Conservation (phyloP, 2,329 filamentous ascomycete species). For the Diaporthe citrichinensis region DNA sequence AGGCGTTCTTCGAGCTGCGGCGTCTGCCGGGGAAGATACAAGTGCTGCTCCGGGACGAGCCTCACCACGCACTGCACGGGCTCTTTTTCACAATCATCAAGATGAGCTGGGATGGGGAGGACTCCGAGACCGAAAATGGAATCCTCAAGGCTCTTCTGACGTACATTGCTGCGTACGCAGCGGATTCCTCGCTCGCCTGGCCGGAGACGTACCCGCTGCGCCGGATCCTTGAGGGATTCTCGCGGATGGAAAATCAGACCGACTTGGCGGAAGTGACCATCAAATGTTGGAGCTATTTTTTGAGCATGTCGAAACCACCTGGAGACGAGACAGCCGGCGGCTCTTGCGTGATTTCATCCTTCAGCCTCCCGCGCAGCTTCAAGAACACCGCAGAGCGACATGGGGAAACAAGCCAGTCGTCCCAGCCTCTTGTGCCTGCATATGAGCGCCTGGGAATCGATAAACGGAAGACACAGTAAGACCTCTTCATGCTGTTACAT, state of each 20-base stretch:
- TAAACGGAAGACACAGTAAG: background rate
- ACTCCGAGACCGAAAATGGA: background rate
- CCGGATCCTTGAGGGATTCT: background rate
- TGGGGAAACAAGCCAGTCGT: background rate
- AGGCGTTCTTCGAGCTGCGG: conserved; percentile 11
- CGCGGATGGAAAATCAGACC: background rate
- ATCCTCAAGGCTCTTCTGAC: conserved; percentile 3
- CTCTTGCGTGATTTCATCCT: conserved; percentile 5
- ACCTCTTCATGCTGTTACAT: background rate
- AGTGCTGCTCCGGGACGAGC: background rate
- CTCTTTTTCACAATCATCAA: conserved; percentile 15
- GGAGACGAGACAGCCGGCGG: background rate
- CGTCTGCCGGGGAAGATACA: conserved; percentile 1
- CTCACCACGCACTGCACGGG: conserved; percentile 13
- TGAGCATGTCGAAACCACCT: background rate
- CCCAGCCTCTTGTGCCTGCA: background rate
- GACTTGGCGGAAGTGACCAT: conserved; percentile 20
- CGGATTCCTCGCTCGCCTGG: conserved; percentile 13
- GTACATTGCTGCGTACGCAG: conserved; percentile 8
- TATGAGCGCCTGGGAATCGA: background rate
- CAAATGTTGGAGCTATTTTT: conserved; percentile 4
- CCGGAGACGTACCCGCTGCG: conserved; percentile 4
- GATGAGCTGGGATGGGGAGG: conserved; percentile 25
- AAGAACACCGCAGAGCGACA: background rate
- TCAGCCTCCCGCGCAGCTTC: background rate